phyloP scores from a whole-genome alignment of 352 stramenopile species.

The Pythium grandisporangium region DNA sequence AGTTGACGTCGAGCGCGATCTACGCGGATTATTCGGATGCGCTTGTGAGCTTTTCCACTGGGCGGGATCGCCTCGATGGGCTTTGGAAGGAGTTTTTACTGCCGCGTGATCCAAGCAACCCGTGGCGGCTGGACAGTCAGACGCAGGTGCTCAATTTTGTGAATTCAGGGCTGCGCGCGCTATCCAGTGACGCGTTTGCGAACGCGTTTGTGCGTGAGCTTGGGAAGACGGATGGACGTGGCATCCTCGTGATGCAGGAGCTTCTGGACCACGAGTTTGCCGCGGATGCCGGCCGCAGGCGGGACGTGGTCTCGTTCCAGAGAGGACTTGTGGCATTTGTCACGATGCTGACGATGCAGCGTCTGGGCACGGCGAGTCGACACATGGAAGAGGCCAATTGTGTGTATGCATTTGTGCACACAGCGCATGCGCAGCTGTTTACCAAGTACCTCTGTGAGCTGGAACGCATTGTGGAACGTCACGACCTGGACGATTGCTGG shows the following conservation, averaged over 20 bases:
- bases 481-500: conserved; percentile 16
- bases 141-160: conserved; percentile 15
- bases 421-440: conserved; percentile 17
- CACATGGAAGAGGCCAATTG: conserved; percentile 17
- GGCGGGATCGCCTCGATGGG: neutral
- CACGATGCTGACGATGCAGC: conserved; percentile 24
- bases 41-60: neutral
- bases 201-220: conserved; percentile 23
- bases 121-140: neutral
- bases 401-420: conserved; percentile 19
- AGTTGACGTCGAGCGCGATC: neutral
- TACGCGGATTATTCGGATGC: neutral
- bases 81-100: neutral
- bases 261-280: conserved; percentile 18
- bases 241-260: conserved; percentile 16
- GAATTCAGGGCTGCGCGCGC: conserved; percentile 29
- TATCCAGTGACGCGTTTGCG: conserved; percentile 16
- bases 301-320: conserved; percentile 24
- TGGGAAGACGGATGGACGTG: conserved; percentile 16
- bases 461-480: conserved; percentile 18
- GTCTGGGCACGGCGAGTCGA: conserved; percentile 13
- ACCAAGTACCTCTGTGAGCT: conserved; percentile 16
- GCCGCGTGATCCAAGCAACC: neutral
- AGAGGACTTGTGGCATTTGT: conserved; percentile 24
- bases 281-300: conserved; percentile 16